These are phyloP conservation scores for Fusarium tricinctum DNA, from an alignment of 2,329 filamentous ascomycete species.

Conservation along the genomic window DNA sequence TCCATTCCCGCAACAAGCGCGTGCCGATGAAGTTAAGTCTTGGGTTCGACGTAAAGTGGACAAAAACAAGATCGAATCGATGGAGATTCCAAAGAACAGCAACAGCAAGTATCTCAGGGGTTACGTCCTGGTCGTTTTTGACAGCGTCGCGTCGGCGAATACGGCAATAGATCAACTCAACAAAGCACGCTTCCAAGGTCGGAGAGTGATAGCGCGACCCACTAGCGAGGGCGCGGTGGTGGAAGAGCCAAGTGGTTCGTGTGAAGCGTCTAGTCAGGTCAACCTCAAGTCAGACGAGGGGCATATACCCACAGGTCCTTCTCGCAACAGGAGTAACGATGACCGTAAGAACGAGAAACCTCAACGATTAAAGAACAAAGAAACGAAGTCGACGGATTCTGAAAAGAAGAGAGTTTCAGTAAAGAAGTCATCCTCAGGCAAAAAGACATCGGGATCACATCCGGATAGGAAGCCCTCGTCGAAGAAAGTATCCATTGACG, in stretches of 20 bases:
- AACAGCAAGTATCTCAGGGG: conserved; percentile 47
- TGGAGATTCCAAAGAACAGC: conserved; percentile 48
- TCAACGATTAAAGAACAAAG: conserved; percentile 36
- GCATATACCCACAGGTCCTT: conserved; percentile 23
- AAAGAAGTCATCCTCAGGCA: conserved; percentile 31
- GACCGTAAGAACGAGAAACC: conserved; percentile 18
- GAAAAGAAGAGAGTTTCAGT: conserved; percentile 25
- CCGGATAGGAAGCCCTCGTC: conserved; percentile 31
- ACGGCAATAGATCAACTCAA: conserved; percentile 47
- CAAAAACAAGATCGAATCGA: conserved; percentile 38
- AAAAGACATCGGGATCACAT: conserved; percentile 16
- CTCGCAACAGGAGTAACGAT: conserved; percentile 12
- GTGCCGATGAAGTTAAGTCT: conserved; percentile 42
- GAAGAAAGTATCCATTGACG: conserved; percentile 22
- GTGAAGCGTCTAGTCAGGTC: conserved; percentile 5
- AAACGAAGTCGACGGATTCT: conserved; percentile 18
- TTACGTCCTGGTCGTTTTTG: conserved; percentile 47
- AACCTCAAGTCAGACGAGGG: conserved; percentile 2
- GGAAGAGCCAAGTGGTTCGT: conserved; percentile 10
- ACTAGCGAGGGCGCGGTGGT: conserved; percentile 36
- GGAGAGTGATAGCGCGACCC: conserved; percentile 45
- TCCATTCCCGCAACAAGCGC: conserved; percentile 45
- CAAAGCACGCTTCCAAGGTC: conserved; percentile 47
- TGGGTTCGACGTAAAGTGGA: conserved; percentile 51
- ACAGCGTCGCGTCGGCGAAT: conserved; percentile 40